Evolutionary conservation across 805 yeast species (phyloP).

Genomic region (Zygosaccharomyces lentus): DNA sequence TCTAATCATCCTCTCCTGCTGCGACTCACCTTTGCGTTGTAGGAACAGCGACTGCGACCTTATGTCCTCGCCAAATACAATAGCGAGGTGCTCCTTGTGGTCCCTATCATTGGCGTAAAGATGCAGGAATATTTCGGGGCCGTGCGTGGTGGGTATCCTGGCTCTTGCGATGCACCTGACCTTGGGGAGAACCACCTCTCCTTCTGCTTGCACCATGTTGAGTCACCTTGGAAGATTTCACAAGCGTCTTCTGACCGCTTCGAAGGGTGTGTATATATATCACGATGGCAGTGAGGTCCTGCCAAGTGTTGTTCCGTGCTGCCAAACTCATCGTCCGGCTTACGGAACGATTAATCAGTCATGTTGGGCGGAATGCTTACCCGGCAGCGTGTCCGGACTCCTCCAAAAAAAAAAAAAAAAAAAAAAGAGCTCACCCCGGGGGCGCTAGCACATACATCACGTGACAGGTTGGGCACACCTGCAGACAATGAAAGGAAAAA

Average conservation of each 20-base stretch:
- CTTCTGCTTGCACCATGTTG: conserved; percentile 2
- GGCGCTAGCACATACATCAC: too few species aligned
- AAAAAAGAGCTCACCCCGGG: too few species aligned
- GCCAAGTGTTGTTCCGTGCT: background rate
- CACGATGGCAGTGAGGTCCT: too few species aligned
- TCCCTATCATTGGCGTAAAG: conserved; percentile 82
- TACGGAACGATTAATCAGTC: background rate
- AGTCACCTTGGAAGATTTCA: background rate
- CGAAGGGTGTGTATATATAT: background rate
- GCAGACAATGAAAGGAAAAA: too few species aligned
- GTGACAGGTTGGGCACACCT: too few species aligned
- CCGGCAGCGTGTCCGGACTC: background rate
- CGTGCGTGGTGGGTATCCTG: conserved; percentile 91
- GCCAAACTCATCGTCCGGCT: background rate
- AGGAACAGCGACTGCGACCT: conserved; percentile 70
- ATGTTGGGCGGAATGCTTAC: background rate
- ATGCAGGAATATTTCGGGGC: conserved; percentile 91
- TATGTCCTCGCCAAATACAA: conserved; percentile 91
- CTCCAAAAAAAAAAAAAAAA: too few species aligned
- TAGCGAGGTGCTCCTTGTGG: conserved; percentile 91
- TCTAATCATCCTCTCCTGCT: conserved; percentile 93
- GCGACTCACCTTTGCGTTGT: conserved; percentile 65
- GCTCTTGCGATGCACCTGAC: conserved; percentile 93
- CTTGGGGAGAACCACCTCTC: conserved; percentile 46
- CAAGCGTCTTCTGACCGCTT: too few species aligned